Base-by-base conservation (phyloP, 257 asterid species). In the Gynochthodes officinalis region DNA sequence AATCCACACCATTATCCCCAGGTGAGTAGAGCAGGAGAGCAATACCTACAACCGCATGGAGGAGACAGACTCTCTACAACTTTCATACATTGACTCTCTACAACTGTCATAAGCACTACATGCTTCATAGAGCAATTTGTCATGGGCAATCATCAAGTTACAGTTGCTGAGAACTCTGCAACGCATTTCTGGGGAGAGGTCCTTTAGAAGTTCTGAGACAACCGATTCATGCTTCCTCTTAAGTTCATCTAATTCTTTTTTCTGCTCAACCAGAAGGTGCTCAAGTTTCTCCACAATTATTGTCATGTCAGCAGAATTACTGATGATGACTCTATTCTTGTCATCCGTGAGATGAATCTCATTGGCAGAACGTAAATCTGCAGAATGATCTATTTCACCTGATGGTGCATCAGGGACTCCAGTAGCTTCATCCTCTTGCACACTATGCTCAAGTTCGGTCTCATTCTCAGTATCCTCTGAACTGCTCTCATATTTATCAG, bases 211-310 rank as follows among this genome's bases (percentile, higher is more conserved):
- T 71, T 82, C 85, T 35, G 74, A 73, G 75, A 92, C 75, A 40
- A 84, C 96, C 55, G 64, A 67, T 64, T 87, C 84, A 69, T 92
- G 97, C 78, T 83, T 89, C 83, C 73, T 80, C 80, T 72, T 86
- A 40, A 92, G 77, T 49, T 92, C 96, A 46, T 82, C 81, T 7
- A 86, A 60, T 89, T 92, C 99, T 75, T 74, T 86, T 71, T 69
- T 76, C 82, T 95, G 99, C 75, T 86, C 86, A 50, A 59, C 83
- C 55, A 85, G 73, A 44, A 90, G 82, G 72, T 73, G 76, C 81
- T 86, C 91, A 10, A 95, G 89, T 82, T 90, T 88, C 76, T 82
- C 79, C 5, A 80, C 83, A n/a, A 80, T 75, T 37, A 70, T 67
- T 80, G 72, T 73, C 69, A 86, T 30, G 54, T 74, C 90, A 54